Conservation (phyloP, 257 asterid species). For the Mitragyna speciosa region DNA sequence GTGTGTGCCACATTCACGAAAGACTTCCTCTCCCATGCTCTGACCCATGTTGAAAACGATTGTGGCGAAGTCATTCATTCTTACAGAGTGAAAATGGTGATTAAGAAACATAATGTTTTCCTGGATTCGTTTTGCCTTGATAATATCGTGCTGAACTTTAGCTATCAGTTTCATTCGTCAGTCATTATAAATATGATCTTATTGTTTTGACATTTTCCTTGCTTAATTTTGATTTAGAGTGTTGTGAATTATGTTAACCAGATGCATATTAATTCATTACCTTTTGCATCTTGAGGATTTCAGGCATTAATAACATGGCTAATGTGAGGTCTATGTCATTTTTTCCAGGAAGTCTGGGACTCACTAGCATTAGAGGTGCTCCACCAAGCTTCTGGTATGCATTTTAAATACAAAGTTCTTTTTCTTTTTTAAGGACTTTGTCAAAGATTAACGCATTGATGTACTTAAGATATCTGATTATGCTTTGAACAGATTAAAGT, state of each 20-base stretch:
- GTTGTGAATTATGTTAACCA: neutral
- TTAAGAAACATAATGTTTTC: neutral
- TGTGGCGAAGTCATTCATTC: neutral
- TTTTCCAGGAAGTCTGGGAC: slow-evolving; percentile 80
- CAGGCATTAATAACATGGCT: neutral
- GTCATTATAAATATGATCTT: neutral
- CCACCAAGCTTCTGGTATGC: slow-evolving; percentile 82
- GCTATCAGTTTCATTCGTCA: neutral
- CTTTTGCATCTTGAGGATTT: neutral
- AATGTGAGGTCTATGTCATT: neutral
- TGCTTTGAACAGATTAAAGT: neutral
- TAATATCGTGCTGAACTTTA: neutral
- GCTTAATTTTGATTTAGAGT: neutral
- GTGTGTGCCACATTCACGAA: neutral
- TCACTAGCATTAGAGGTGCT: slow-evolving; percentile 75
- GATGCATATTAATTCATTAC: neutral
- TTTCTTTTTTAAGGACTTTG: neutral
- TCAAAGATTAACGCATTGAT: neutral
- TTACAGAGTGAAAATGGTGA: neutral
- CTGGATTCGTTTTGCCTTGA: neutral
- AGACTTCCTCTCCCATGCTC: neutral
- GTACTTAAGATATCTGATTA: neutral
- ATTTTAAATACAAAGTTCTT: neutral
- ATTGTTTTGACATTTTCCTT: neutral
- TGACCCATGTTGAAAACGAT: neutral